Evolutionary conservation across 2,329 filamentous ascomycete genomes (phyloP), one percentile per base, ranked within the genome.

Genomic region (Alternaria rosae): DNA sequence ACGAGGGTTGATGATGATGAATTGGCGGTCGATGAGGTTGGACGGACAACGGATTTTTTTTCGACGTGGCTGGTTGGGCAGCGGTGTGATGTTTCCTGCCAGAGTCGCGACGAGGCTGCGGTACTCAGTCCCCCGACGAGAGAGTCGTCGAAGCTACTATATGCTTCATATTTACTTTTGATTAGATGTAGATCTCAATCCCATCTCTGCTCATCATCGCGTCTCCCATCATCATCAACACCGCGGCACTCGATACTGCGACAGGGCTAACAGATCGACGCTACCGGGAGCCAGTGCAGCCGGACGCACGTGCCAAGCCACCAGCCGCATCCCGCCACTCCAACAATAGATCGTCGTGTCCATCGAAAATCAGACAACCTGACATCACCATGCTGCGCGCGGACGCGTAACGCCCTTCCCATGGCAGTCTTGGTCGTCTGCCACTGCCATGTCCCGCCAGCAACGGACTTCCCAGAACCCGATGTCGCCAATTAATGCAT

Each of bases 301-400:
- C 59, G 61, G 52, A 13, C 35, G 54, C 56, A 59, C 30, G 17
- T 42, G 59, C 61, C 60, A 61, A 59, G 54, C 7, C 44, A 35
- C 38, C 54, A 21, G 42, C 15, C 28, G 11, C 17, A 52, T 32
- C 26, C 47, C 64, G 66, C 66, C 66, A 64, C 62, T 62, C 66
- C 59, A 70, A 70, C 60, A 69, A 69, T 54, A 70, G 65, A 54
- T 41, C 47, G 28, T 50, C 28, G 28, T 50, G 52, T 64, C 47
- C 64, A 59, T 47, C 42, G n/a, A 42, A 48, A 26, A 56, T 50
- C 35, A 21, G 23, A 38, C 21, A 57, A 13, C 20, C 53, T 67
- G 61, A 65, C 66, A 63, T 61, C 54, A 63, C 61, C 20, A 52
- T 47, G 12, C 56, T 17, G 45, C 45, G 8, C 35, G 44, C 47